Evolutionary conservation across 768 basidiomycete species (phyloP).

Genomic region (Mrakia blollopis): DNA sequence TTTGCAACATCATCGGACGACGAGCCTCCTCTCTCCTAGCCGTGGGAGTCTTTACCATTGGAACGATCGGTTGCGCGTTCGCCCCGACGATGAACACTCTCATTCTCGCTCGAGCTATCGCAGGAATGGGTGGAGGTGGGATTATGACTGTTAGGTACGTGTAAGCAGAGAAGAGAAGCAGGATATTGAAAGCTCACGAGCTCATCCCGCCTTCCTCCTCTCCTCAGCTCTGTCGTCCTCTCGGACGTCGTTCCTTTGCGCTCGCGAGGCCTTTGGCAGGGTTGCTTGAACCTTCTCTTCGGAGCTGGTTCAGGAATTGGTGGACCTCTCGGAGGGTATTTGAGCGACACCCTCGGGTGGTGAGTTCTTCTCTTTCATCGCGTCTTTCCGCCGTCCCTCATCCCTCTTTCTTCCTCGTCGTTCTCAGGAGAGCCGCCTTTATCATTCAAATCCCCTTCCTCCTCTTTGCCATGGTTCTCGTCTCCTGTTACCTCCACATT

Average conservation of each 20-base stretch:
- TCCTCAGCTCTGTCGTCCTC: not conserved
- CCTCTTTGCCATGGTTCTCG: slow-evolving; percentile 62
- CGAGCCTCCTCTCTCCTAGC: slow-evolving; percentile 86
- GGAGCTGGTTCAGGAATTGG: slow-evolving; percentile 24
- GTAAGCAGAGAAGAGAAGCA: too few species aligned
- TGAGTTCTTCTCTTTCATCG: not conserved
- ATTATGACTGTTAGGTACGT: slow-evolving; percentile 39
- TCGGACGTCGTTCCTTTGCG: slow-evolving; percentile 77
- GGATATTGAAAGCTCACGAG: too few species aligned
- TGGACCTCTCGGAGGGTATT: slow-evolving; percentile 24
- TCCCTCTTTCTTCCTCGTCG: not conserved
- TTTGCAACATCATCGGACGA: slow-evolving; percentile 50
- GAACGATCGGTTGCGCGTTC: slow-evolving; percentile 75
- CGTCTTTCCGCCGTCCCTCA: not conserved
- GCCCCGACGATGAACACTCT: slow-evolving; percentile 13
- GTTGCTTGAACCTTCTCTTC: slow-evolving; percentile 48
- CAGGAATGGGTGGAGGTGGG: slow-evolving; percentile 82
- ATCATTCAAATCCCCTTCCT: slow-evolving; percentile 65
- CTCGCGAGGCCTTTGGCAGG: slow-evolving; percentile 84
- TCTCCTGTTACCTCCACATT: slow-evolving; percentile 47
- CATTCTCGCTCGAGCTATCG: slow-evolving; percentile 56
- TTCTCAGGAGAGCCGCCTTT: slow-evolving; percentile 20
- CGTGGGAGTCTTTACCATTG: slow-evolving; percentile 65
- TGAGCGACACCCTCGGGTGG: slow-evolving; percentile 28
- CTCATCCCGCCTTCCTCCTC: not conserved